Evolutionary conservation across 306 rosid species (phyloP), one percentile per base, ranked within the genome.

Genomic region (Cicer judaicum): DNA sequence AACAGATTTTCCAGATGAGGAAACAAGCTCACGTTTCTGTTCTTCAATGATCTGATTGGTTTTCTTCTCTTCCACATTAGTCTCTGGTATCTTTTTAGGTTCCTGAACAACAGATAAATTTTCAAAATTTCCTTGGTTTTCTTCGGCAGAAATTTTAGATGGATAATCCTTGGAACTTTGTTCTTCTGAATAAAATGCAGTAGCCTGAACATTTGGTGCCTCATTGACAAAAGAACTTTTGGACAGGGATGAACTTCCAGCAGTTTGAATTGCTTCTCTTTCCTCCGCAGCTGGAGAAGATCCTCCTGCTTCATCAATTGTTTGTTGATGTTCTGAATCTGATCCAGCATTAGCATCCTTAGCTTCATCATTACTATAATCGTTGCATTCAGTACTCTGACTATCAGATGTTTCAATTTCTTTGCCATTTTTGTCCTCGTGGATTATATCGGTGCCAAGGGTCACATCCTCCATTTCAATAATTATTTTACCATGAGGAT

Each of bases 1-100:
- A 65, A 83, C 71, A 79, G 93, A 71, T 52, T 83, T 87, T 75
- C 72, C 91, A 73, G 86, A 76, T 82, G 87, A 83, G 29, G 88
- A 67, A 70, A 7, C 48, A 62, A 36, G 24, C 16, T 74, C 62
- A 61, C 19, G 43, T 47, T 12, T 21, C 14, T 60, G 78, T 2
- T 62, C 78, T 74, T 34, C 40, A 38, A 50, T 63, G 12, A 63
- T 66, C 16, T 52, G 64, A 64, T 41, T 18, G 64, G 64, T 63
- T 49, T 16, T 73, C 79, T 84, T 83, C 75, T 46, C 87, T 18
- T 47, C 78, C 66, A 18, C 67, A 73, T 72, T 73, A 52, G 64
- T 88, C 56, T 80, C 82, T 70, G 64, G 91, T 72, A 69, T 79
- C 83, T 73, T 80, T 78, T 68, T 79, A 74, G 61, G 78, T 62